These are phyloP conservation scores for Circinella minor DNA, from an alignment of 371 early-diverging fungal genomes.

Conservation along the genomic window DNA sequence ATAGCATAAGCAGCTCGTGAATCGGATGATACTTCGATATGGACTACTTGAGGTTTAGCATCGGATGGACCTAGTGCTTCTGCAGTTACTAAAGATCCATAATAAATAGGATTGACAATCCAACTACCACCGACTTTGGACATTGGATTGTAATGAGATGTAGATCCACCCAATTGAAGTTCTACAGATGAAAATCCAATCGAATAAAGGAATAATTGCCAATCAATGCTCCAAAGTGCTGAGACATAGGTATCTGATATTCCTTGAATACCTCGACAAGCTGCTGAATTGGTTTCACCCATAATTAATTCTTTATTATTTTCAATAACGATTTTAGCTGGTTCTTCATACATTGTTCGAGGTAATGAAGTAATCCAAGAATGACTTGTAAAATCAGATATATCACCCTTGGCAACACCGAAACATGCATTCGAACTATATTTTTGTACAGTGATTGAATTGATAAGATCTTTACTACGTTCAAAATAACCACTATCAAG, in stretches of 20 bases:
- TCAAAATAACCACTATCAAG: slow-evolving; percentile 13
- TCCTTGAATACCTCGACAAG: slow-evolving; percentile 19
- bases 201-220: slow-evolving; percentile 19
- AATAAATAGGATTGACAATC: slow-evolving; percentile 18
- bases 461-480: slow-evolving; percentile 8
- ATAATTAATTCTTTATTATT: slow-evolving; percentile 16
- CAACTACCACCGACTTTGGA: slow-evolving; percentile 13
- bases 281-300: slow-evolving; percentile 25
- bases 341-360: slow-evolving; percentile 8
- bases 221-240: slow-evolving; percentile 19
- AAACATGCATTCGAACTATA: slow-evolving; percentile 23
- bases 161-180: slow-evolving; percentile 21
- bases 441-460: slow-evolving; percentile 20
- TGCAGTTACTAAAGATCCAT: slow-evolving; percentile 16
- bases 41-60: slow-evolving; percentile 12
- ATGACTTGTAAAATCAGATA: slow-evolving; percentile 17
- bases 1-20: slow-evolving; percentile 15
- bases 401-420: slow-evolving; percentile 17
- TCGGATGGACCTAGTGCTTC: slow-evolving; percentile 20
- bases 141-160: slow-evolving; percentile 20
- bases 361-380: slow-evolving; percentile 15
- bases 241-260: slow-evolving; percentile 20
- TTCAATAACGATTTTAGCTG: background rate
- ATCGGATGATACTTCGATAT: slow-evolving; percentile 11
- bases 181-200: slow-evolving; percentile 14